Evolutionary conservation across 2,329 filamentous ascomycete species (phyloP), one percentile per base, ranked within the genome.

Genomic region (Penicillium sp.): DNA sequence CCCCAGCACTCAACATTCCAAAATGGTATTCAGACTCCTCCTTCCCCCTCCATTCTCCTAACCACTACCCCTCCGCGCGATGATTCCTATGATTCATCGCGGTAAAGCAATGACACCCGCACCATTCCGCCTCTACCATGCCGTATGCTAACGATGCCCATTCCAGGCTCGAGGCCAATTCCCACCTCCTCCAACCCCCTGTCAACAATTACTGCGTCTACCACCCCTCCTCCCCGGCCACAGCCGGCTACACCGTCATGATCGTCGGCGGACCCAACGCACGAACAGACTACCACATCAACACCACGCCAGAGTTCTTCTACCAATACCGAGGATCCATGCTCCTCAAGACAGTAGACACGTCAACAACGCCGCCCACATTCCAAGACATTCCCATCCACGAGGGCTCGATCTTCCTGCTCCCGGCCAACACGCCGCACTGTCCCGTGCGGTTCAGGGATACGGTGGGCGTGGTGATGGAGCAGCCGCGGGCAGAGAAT

Each of bases 201-300:
- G 88, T 98, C 72, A 97, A 97, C 81, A 98, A 98, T 81, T 96
- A 95, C 82, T 97, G 93, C 80, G 91, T 98, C 71, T 96, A 96
- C 81, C 90, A 96, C 74, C 73, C 75, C 3, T 75, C 76, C 41
- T 74, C 72, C 5, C 71, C 73, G 82, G 91, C 94, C 66, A 95
- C 97, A 62, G 90, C 93, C 72, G 95, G 95, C 34, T 93, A 96
- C 75, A 98, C 97, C 72, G 92, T 93, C 63, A 81, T 81, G 90
- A 92, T 96, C 69, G 93, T 99, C 63, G 95, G 95, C 74, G 95
- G 95, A 12, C 95, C 95, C 71, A 98, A 98, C 77, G 91, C 91
- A 62, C 88, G 95, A 65, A 97, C 93, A 57, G 95, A 98, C 83
- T 99, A 97, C 83, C 95, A 98, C 84, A 94, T 98, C 85, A 98